Evolutionary conservation across 305 asterid genomes (phyloP), one percentile per base, ranked within the genome.

Genomic region (Solanum hybrid): DNA sequence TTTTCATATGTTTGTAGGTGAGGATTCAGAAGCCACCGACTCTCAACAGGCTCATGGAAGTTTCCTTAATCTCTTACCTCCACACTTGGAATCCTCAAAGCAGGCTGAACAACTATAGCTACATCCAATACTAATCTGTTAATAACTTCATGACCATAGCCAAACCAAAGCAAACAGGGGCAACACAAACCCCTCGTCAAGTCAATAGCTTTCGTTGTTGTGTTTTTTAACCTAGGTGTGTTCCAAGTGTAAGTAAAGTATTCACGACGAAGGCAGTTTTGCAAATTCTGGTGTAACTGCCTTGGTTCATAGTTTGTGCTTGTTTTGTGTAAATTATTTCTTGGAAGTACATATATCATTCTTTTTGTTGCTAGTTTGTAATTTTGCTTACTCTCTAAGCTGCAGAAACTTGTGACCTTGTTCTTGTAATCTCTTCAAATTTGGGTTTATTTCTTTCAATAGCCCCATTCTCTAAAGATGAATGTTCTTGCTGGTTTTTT

Each of bases 21-120:
- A 97, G 89, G 98, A 97, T 78, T 92, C 97, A 31, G 95, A 96
- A 46, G 93, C 96, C 33, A 91, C 94, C 69, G 92, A 95, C 31
- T 89, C 92, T 88, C 97, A 95, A 92, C 94, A 93, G 18, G 93
- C 93, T 86, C 97, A 94, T 57, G 99, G 99, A 83, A 96, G 98
- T 90, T 96, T 96, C 91, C 93, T 95, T 85, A 95, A 94, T 88
- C 91, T 95, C 46, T 91, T 97, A 64, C 98, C 98, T 90, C 94
- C 95, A 2, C 95, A 91, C 71, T 84, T 92, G 74, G 98, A 95
- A 85, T 91, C 92, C 86, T 92, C 95, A 9, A 93, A 91, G 78
- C 92, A 87, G 37, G 94, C 93, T 28, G 95, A 95, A 89, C 87
- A 94, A 88, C 88, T 92, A 46, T 91, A 92, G 76, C 86, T 79